Percentiles rank a stretch among this genome's conserved stretches.
phyloP scores from a whole-genome alignment of 192 early-diverging fungal genomes.

The Dimargaris xerosporica region DNA sequence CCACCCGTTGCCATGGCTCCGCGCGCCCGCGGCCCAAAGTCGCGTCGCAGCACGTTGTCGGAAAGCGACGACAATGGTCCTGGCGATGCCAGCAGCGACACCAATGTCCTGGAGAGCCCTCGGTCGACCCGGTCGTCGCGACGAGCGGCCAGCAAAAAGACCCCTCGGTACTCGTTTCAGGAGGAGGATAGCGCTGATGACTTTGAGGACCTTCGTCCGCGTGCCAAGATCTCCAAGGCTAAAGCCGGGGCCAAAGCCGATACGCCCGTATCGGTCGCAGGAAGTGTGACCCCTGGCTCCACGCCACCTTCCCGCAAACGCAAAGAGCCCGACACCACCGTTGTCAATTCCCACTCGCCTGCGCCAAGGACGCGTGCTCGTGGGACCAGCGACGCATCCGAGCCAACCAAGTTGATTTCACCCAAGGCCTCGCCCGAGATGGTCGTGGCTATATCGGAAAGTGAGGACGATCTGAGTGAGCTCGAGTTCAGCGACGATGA shows the following conservation, averaged over 20 bases:
- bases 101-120: background rate
- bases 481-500: background rate
- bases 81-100: background rate
- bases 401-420: background rate
- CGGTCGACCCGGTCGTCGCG: background rate
- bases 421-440: background rate
- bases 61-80: background rate
- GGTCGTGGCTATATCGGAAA: too few species aligned
- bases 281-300: background rate
- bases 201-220: slow-evolving; percentile 4
- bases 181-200: background rate
- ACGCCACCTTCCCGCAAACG: background rate
- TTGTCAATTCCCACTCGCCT: background rate
- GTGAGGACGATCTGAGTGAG: background rate
- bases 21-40: background rate
- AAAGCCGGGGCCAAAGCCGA: background rate
- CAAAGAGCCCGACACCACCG: background rate
- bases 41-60: background rate
- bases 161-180: background rate
- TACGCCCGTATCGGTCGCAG: background rate
- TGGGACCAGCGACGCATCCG: background rate
- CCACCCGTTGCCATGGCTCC: background rate
- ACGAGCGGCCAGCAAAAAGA: background rate
- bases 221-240: background rate
- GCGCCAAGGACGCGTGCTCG: background rate